A percentile compares a stretch with the other conserved stretches of the same genome.
phyloP scores from a whole-genome alignment of 2,329 filamentous ascomycete species.

The Myriosclerotinia curreyana region DNA sequence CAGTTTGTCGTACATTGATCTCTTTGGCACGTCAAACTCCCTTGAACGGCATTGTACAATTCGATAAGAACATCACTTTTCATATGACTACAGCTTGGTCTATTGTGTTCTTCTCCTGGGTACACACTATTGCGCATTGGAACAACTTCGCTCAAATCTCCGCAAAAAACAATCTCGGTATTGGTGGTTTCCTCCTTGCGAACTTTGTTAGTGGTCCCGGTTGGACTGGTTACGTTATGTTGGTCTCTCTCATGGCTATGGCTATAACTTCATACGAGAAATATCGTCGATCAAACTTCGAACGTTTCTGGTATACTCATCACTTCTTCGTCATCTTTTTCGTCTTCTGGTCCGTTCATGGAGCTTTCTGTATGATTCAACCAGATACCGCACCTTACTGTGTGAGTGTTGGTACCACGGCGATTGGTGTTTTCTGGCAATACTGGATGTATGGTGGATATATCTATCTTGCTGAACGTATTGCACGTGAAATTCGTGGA shows the following conservation, averaged over 20 bases:
- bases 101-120: constrained; percentile 83
- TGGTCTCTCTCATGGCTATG: constrained; percentile 75
- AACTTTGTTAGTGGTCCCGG: constrained; percentile 78
- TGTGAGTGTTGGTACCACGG: constrained; percentile 60
- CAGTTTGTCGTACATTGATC: constrained; percentile 80
- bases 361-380: constrained; percentile 87
- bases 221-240: constrained; percentile 85
- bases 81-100: constrained; percentile 84
- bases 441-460: constrained; percentile 86
- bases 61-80: constrained; percentile 87
- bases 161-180: constrained; percentile 69
- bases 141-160: constrained; percentile 80
- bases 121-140: constrained; percentile 84
- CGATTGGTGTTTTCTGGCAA: constrained; percentile 80
- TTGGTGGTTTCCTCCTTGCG: constrained; percentile 73
- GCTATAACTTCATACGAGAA: constrained; percentile 74
- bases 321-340: constrained; percentile 88
- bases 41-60: constrained; percentile 81
- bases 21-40: constrained; percentile 77
- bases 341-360: constrained; percentile 87
- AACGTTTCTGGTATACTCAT: constrained; percentile 88
- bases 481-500: constrained; percentile 74
- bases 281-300: constrained; percentile 75
- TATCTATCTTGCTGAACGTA: constrained; percentile 73
- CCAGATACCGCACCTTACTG: constrained; percentile 79